A percentile compares a stretch with the other conserved stretches of the same genome.
These are phyloP conservation scores for Pseudocercospora eumusae DNA, from an alignment of 2,329 filamentous ascomycete genomes.

Conservation along the genomic window DNA sequence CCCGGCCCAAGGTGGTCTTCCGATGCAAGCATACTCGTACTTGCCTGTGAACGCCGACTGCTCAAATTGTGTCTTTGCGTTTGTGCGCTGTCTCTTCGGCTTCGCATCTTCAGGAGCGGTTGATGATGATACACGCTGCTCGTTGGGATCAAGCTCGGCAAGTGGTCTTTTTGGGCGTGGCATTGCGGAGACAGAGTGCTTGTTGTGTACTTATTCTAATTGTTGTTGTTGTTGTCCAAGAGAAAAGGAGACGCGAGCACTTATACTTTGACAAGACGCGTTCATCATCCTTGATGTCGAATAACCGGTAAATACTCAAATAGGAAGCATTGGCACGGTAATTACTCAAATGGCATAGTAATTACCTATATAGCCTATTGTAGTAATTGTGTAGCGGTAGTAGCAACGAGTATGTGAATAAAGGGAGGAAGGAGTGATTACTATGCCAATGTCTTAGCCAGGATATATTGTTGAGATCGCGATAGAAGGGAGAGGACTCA, in stretches of 20 bases:
- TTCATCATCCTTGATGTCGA: background rate
- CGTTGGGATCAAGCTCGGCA: constrained; percentile 11
- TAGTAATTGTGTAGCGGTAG: no score
- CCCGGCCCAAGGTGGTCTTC: constrained; percentile 14
- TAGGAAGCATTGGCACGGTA: no score
- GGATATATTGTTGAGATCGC: background rate
- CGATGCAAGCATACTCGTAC: constrained; percentile 16
- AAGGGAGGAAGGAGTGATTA: no score
- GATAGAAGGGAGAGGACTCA: background rate
- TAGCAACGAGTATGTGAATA: no score
- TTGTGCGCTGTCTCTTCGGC: constrained; percentile 14
- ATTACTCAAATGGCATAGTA: no score
- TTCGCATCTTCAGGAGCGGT: background rate
- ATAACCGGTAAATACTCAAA: no score
- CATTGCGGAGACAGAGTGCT: background rate
- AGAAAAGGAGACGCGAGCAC: background rate
- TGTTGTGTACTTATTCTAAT: no score
- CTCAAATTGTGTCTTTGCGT: constrained; percentile 16
- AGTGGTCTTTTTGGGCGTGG: constrained; percentile 15
- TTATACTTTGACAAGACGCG: background rate
- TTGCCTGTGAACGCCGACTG: constrained; percentile 10
- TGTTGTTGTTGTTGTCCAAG: background rate
- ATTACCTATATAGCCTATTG: no score
- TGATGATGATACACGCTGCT: background rate
- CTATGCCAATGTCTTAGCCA: no score